Percentiles rank a stretch among this genome's conserved stretches.
Conservation (phyloP, 257 asterid species). For the Solanum ossicruentum region DNA sequence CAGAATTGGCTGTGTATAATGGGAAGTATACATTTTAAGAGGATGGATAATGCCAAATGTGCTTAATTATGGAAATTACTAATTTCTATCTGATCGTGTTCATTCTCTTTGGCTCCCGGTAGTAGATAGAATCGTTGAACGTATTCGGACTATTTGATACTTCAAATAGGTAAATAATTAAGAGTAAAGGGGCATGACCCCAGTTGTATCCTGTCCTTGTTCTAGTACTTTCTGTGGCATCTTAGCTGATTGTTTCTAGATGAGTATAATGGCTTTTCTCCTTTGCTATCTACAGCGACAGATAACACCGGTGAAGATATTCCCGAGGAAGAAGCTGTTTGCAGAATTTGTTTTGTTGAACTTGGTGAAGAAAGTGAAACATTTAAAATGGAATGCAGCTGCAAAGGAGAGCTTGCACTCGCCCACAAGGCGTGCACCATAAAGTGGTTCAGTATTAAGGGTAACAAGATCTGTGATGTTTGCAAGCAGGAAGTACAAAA, state of each 20-base stretch:
- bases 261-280: not conserved
- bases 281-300: slow-evolving; percentile 10
- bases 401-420: slow-evolving; percentile 98
- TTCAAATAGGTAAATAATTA: not conserved
- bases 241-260: not conserved
- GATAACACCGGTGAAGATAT: slow-evolving; percentile 77
- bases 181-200: not conserved
- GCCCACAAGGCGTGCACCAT: slow-evolving; percentile 89
- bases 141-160: not conserved
- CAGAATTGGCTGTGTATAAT: not conserved
- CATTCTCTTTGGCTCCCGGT: not conserved
- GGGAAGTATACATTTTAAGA: not conserved
- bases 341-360: slow-evolving; percentile 88
- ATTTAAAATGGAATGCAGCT: slow-evolving; percentile 91
- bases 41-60: not conserved
- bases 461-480: slow-evolving; percentile 85
- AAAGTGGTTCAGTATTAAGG: slow-evolving; percentile 95
- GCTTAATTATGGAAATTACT: not conserved
- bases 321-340: slow-evolving; percentile 98
- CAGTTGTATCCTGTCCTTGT: not conserved
- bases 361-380: slow-evolving; percentile 95
- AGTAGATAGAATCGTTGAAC: not conserved
- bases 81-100: not conserved
- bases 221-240: not conserved
- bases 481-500: slow-evolving; percentile 87